A percentile compares a stretch with the other conserved stretches of the same genome.
phyloP scores from a whole-genome alignment of 164 flowering plant species.

The Kalanchoe fedtschenkoi region DNA sequence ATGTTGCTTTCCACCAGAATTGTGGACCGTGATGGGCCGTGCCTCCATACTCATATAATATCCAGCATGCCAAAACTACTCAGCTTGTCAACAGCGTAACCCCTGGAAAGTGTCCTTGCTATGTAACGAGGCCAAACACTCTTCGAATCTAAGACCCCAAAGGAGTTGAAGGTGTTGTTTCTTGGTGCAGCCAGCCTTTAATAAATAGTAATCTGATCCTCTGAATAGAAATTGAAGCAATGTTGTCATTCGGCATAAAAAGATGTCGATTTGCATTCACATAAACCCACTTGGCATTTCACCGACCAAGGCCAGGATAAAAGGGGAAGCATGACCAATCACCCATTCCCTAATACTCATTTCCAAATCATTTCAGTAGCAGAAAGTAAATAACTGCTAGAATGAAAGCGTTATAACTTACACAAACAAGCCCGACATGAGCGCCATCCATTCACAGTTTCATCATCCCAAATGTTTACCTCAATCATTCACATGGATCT shows the following conservation, averaged over 20 bases:
- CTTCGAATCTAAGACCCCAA: background rate
- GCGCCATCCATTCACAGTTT: background rate
- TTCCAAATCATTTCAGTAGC: background rate
- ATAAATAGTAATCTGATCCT: background rate
- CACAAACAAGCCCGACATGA: background rate
- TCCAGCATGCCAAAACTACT: background rate
- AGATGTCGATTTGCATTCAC: background rate
- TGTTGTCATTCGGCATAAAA: background rate
- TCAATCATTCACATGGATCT: no score
- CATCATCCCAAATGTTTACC: background rate
- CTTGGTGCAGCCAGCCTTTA: conserved; percentile 2
- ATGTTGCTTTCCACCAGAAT: conserved; percentile 40
- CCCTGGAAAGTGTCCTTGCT: background rate
- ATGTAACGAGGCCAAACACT: background rate
- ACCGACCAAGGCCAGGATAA: background rate
- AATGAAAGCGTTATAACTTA: background rate
- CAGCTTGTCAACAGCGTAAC: conserved; percentile 2
- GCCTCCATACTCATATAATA: conserved; percentile 51
- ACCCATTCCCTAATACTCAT: background rate
- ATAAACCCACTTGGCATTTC: background rate
- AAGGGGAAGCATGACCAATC: background rate
- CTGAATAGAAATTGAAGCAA: background rate
- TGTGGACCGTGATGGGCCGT: conserved; percentile 42
- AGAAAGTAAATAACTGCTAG: no score
- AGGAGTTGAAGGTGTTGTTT: background rate